Conservation (phyloP, 1,284 basidiomycete genomes). For the Puccinia horiana region DNA sequence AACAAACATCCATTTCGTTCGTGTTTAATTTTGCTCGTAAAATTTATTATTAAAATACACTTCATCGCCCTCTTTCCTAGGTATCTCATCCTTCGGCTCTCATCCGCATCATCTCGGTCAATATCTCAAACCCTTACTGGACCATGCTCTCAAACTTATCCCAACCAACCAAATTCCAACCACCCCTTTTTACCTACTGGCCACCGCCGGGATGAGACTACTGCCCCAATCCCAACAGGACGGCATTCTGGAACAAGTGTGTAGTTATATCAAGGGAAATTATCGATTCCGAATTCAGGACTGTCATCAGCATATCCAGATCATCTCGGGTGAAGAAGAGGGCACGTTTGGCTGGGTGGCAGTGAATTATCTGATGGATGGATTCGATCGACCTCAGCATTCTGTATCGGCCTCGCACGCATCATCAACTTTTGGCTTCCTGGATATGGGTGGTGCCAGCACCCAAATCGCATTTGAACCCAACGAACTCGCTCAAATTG, state of each 20-base stretch:
- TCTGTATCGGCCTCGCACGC: constrained; percentile 61
- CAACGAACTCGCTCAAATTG: constrained; percentile 66
- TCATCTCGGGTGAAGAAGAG: constrained; percentile 97
- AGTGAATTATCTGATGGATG: constrained; percentile 98
- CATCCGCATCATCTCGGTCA: constrained; percentile 69
- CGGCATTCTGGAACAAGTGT: constrained; percentile 73
- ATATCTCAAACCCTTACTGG: constrained; percentile 80
- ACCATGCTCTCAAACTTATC: constrained; percentile 78
- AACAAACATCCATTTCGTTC: no score
- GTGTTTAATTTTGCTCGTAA: constrained; percentile 37
- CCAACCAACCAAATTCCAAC: constrained; percentile 77
- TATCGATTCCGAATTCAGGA: constrained; percentile 75
- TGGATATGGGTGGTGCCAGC: constrained; percentile 98
- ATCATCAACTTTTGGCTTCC: constrained; percentile 87
- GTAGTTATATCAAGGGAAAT: constrained; percentile 71
- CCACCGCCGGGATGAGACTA: constrained; percentile 96
- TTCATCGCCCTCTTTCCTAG: constrained; percentile 61
- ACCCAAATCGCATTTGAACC: constrained; percentile 93
- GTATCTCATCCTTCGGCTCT: constrained; percentile 79
- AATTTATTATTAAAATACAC: background rate
- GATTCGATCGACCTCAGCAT: constrained; percentile 67
- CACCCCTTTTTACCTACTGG: constrained; percentile 90
- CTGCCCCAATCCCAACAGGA: constrained; percentile 71
- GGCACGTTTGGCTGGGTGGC: constrained; percentile 98
- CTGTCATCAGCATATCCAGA: constrained; percentile 84